Percentiles rank a stretch among this genome's conserved stretches.
These are phyloP conservation scores for Penicillium sclerotigenum DNA, from an alignment of 2,329 filamentous ascomycete species.

Conservation along the genomic window DNA sequence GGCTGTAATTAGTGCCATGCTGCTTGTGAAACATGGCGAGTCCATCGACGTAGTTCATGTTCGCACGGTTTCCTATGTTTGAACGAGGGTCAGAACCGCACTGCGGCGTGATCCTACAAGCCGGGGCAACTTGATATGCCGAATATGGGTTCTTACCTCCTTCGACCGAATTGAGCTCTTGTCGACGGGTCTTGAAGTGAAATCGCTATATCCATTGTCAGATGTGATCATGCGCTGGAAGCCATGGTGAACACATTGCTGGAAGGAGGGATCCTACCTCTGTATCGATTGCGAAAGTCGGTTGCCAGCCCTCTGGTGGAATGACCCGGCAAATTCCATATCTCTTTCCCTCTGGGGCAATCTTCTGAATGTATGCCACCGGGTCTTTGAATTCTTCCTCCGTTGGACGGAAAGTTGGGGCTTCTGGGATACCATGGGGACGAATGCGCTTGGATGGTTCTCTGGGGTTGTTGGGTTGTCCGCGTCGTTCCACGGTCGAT, in stretches of 20 bases:
- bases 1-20: constrained; percentile 87
- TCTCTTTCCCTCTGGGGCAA: constrained; percentile 76
- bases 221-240: constrained; percentile 7
- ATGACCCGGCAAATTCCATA: constrained; percentile 96
- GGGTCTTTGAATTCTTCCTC: constrained; percentile 94
- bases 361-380: constrained; percentile 89
- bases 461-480: constrained; percentile 71
- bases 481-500: constrained; percentile 85
- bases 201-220: constrained; percentile 65
- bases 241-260: background rate
- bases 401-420: constrained; percentile 84
- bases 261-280: constrained; percentile 61
- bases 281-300: constrained; percentile 92
- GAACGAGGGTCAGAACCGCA: constrained; percentile 39
- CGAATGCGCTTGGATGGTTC: constrained; percentile 74
- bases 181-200: constrained; percentile 92
- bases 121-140: constrained; percentile 25
- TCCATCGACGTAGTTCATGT: constrained; percentile 92
- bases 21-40: constrained; percentile 96
- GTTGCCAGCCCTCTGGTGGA: constrained; percentile 90
- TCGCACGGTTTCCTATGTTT: constrained; percentile 77
- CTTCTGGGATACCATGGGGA: constrained; percentile 81
- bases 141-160: constrained; percentile 63
- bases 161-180: constrained; percentile 97
- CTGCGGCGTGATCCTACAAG: constrained; percentile 28